A percentile compares a stretch with the other conserved stretches of the same genome.
Evolutionary conservation across 2,329 filamentous ascomycete species (phyloP).

Genomic region (Xylariales sp.): DNA sequence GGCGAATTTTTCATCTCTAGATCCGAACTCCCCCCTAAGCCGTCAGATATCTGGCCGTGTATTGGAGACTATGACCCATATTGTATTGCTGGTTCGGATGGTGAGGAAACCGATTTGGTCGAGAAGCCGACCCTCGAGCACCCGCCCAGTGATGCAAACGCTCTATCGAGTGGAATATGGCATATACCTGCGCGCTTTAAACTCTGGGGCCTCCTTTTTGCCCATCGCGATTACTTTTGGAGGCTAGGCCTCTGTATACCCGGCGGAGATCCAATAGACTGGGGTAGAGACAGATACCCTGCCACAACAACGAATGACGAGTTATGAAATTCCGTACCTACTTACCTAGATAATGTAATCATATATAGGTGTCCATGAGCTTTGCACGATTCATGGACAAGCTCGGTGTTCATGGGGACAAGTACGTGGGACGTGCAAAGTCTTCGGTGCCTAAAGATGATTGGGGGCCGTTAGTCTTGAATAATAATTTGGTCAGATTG

Average conservation of each 20-base stretch:
- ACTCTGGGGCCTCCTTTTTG: slow-evolving; percentile 93
- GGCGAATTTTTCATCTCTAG: slow-evolving; percentile 91
- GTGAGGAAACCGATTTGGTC: slow-evolving; percentile 43
- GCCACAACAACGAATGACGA: slow-evolving; percentile 53
- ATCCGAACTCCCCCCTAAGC: slow-evolving; percentile 72
- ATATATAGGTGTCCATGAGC: slow-evolving; percentile 10
- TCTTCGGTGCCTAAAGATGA: slow-evolving; percentile 22
- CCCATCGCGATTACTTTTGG: slow-evolving; percentile 98
- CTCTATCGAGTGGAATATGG: slow-evolving; percentile 59
- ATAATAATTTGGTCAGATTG: slow-evolving; percentile 16
- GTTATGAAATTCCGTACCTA: slow-evolving; percentile 47
- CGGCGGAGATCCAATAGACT: slow-evolving; percentile 76
- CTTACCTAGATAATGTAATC: slow-evolving; percentile 18
- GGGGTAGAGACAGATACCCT: slow-evolving; percentile 66
- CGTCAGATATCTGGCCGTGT: slow-evolving; percentile 78
- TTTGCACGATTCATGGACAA: slow-evolving; percentile 6
- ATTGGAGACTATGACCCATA: slow-evolving; percentile 74
- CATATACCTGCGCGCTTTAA: slow-evolving; percentile 72
- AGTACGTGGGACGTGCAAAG: slow-evolving; percentile 13
- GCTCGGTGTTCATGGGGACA: slow-evolving; percentile 12
- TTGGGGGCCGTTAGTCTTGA: slow-evolving; percentile 5
- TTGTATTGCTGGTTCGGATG: slow-evolving; percentile 75
- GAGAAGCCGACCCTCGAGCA: slow-evolving; percentile 40
- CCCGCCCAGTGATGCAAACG: slow-evolving; percentile 40
- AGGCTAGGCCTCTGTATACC: slow-evolving; percentile 89